Base-by-base conservation (phyloP, 1,139 yeast species). In the Meyerozyma carpophila region DNA sequence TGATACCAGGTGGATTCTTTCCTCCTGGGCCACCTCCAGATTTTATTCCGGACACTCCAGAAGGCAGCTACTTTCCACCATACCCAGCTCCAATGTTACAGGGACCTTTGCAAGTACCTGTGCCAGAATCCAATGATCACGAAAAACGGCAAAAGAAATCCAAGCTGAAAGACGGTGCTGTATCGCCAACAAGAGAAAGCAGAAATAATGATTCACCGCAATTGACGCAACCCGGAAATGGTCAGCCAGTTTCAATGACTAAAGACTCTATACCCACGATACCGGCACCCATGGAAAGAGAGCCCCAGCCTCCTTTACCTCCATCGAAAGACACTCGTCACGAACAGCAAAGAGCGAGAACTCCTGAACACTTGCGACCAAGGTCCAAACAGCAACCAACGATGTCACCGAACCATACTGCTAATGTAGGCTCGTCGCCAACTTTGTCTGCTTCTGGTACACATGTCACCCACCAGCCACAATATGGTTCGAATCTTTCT, bases 121-220 rank as follows among this genome's bases (percentile, higher is more conserved):
- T 18, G 4, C 26, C 26, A 18, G 14, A 13, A 9, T 20, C 28
- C 27, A 50, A 52, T 47, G 48, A 47, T 36, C 51, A 50, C 41
- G 49, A 47, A 34, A 49, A 47, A 38, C 43, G 41, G 55, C 49
- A 42, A 36, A 32, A 32, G 29, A 32, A 39, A 13, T 31, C 34
- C 16, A 31, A 44, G 41, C 21, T 46, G 47, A 31, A 14, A 31
- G 38, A 47, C 43, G 53, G 50, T 16, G 3, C 29, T 5, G 29
- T 27, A 5, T 27, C 29, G 5, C 29, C 29, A 27, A n/a, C 7
- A n/a, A 27, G 29, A 27, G 29, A 27, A 27, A 10, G 7, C 13
- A 27, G 29, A 11, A 31, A 13, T n/a, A 31, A 4, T 4, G 34
- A 5, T 11, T 11, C 29, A 2, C 29, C 29, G 3, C 29, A n/a